Evolutionary conservation across 1,284 basidiomycete genomes (phyloP), one percentile per base, ranked within the genome.

Genomic region (Coniferiporia sulphurascens): DNA sequence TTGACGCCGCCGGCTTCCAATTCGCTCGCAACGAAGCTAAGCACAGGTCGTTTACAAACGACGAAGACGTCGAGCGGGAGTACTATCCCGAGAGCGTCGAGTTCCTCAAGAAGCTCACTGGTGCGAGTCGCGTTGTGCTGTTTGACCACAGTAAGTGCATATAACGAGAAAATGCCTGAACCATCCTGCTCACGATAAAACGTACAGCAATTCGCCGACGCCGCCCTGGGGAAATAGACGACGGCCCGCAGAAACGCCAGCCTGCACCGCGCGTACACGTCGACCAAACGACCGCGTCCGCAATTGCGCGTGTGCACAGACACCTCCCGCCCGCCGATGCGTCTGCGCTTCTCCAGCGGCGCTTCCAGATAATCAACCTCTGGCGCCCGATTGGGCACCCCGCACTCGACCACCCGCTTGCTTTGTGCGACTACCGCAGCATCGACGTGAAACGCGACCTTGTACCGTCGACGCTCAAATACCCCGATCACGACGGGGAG

Each of bases 371-470:
- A 36, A 70, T 76, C 66, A 76, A 89, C 72, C 77, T 89, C 60
- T 89, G 87, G 87, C 72, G 85, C 7, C 86, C 86, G 1, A 83
- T 89, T 60, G 64, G 70, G 6, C 71, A 79, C 61, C 67, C 80
- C 2, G 82, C 83, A 7, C 69, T 72, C 38, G 85, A 87, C 66
- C 78, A 74, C 72, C 86, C 86, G 1, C 76, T 88, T 44, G 81
- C 81, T 1, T 72, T 87, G 5, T 86, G 84, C 64, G 86, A 89
- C 65, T 84, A 72, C 64, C 70, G 80, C 32, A 80, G 75, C 38
- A 77, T 89, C 17, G 74, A 81, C 62, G 55, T 65, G 1, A 65
- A 74, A 59, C 69, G 70, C 21, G 83, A 85, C 65, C 69, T 81
- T 8, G 72, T 80, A n/a, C 75, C 80, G 1, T 72, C 79, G 1